Evolutionary conservation across 768 basidiomycete genomes (phyloP).

Genomic region (Pilatotrama ljubarskyi): DNA sequence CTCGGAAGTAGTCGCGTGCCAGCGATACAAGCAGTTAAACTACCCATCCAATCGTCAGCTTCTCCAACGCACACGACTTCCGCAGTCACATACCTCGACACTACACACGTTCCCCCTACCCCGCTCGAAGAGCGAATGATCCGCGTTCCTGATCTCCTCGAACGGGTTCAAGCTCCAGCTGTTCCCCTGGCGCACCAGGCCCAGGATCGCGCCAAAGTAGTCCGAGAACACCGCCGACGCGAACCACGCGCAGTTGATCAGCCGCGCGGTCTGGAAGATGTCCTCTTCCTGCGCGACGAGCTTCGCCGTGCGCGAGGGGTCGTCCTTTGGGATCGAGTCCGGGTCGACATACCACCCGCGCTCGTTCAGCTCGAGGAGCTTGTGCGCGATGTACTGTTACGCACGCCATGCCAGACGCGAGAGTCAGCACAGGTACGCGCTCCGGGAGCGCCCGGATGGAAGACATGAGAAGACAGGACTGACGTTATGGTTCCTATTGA

Average conservation of each 20-base stretch:
- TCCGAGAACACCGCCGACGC: slow-evolving; percentile 78
- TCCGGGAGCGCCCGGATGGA: too few relatives aligned
- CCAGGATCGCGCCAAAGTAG: slow-evolving; percentile 79
- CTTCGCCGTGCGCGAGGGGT: slow-evolving; percentile 32
- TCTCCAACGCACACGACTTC: background rate
- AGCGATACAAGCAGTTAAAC: slow-evolving; percentile 86
- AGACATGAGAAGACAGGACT: slow-evolving; percentile 32
- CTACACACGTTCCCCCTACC: slow-evolving; percentile 82
- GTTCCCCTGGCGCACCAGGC: slow-evolving; percentile 73
- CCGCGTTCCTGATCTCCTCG: slow-evolving; percentile 66
- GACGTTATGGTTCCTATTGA: slow-evolving; percentile 89
- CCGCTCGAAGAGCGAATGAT: slow-evolving; percentile 71
- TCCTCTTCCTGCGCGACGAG: slow-evolving; percentile 44
- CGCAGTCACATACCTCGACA: slow-evolving; percentile 59
- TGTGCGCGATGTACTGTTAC: slow-evolving; percentile 85
- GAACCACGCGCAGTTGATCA: slow-evolving; percentile 83
- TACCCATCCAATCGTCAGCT: slow-evolving; percentile 27
- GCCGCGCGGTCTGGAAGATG: slow-evolving; percentile 79
- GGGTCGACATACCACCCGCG: slow-evolving; percentile 64
- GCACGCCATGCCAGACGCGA: too few relatives aligned
- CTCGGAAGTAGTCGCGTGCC: slow-evolving; percentile 80
- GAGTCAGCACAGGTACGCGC: too few relatives aligned
- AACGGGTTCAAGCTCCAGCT: slow-evolving; percentile 81
- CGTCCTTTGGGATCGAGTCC: slow-evolving; percentile 36
- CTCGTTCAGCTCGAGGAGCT: slow-evolving; percentile 80